phyloP scores from a whole-genome alignment of 345 rosid genomes.

The Euphorbia pulcherrima region DNA sequence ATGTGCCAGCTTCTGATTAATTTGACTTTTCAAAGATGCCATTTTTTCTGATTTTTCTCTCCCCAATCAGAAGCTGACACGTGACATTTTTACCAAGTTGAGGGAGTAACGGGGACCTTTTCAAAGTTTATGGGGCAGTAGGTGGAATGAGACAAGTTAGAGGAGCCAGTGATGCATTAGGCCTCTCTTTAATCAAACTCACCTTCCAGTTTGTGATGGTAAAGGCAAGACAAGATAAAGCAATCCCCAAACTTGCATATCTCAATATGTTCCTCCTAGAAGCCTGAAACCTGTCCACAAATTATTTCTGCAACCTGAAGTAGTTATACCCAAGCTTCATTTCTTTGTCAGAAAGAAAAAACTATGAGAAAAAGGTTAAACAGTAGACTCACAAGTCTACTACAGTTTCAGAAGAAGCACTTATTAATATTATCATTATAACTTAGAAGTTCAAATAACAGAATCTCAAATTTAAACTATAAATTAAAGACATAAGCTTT shows the following conservation, averaged over 20 bases:
- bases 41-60: too few relatives aligned
- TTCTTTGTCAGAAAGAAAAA: conserved; percentile 13
- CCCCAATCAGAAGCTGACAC: too few relatives aligned
- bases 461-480: too few relatives aligned
- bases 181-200: not conserved
- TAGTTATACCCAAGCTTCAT: conserved; percentile 12
- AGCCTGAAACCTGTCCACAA: conserved; percentile 89
- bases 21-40: too few relatives aligned
- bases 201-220: conserved; percentile 77
- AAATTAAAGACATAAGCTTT: not conserved
- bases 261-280: conserved; percentile 77
- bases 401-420: conserved; percentile 1
- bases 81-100: too few relatives aligned
- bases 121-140: too few relatives aligned
- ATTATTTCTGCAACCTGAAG: conserved; percentile 63
- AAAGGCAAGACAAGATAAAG: conserved; percentile 65
- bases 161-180: too few relatives aligned
- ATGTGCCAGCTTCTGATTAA: too few relatives aligned
- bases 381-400: not conserved
- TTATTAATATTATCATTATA: not conserved
- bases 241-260: conserved; percentile 79
- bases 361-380: not conserved
- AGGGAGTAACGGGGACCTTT: too few relatives aligned
- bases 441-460: not conserved
- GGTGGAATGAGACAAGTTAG: too few relatives aligned